These are phyloP conservation scores for Tritrichomonas foetus DNA, from an alignment of 208 protist genomes.

Conservation along the genomic window DNA sequence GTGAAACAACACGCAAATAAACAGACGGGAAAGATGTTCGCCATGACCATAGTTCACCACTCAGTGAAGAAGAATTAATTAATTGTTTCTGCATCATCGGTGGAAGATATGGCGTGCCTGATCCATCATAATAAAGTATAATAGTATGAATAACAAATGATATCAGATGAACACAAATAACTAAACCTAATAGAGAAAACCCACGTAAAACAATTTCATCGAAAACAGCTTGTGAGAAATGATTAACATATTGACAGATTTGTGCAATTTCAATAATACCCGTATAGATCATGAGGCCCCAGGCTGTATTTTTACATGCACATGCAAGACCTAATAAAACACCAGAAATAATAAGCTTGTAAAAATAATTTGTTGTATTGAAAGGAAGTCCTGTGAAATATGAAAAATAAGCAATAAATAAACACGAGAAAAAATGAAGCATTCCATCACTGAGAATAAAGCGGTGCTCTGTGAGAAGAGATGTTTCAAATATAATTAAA, in stretches of 20 bases:
- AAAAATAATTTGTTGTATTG: neutral
- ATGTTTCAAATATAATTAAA: neutral
- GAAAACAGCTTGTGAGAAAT: neutral
- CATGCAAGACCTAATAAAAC: neutral
- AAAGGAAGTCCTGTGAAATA: neutral
- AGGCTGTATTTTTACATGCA: constrained; percentile 8
- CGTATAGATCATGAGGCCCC: neutral
- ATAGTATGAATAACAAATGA: neutral
- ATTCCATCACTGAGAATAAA: constrained; percentile 37
- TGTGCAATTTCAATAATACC: neutral
- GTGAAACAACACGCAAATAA: neutral
- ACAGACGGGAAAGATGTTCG: neutral
- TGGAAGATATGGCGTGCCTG: neutral
- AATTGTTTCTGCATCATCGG: neutral
- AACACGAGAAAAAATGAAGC: neutral
- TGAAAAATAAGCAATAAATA: neutral
- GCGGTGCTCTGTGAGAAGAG: neutral
- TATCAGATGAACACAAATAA: neutral
- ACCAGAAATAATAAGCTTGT: neutral
- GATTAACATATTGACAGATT: neutral
- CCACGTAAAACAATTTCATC: neutral
- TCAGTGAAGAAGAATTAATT: neutral
- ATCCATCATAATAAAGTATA: neutral
- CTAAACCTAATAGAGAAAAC: neutral
- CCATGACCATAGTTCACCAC: neutral